Evolutionary conservation across 2,329 filamentous ascomycete genomes (phyloP).

Genomic region (Fragosphaeria purpurea): DNA sequence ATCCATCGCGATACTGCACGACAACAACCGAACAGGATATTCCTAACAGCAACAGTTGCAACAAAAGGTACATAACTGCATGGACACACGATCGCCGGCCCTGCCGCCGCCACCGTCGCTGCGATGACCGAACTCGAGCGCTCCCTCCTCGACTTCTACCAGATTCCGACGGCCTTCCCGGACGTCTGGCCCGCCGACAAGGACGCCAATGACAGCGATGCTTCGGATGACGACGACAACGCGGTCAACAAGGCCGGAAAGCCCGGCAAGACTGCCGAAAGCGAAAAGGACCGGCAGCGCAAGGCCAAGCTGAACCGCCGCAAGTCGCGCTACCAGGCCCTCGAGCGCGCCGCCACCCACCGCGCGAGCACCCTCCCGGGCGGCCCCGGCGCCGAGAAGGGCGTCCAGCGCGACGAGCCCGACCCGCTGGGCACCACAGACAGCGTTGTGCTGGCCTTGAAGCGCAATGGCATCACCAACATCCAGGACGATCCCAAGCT

Average conservation of each 20-base stretch:
- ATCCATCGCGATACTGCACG: no score
- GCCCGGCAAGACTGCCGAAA: background rate
- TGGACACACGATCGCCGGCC: background rate
- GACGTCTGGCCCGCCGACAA: slow-evolving; percentile 79
- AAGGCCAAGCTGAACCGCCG: slow-evolving; percentile 46
- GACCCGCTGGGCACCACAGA: slow-evolving; percentile 84
- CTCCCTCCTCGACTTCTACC: slow-evolving; percentile 80
- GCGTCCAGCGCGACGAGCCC: slow-evolving; percentile 78
- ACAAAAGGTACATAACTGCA: no score
- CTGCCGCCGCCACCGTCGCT: slow-evolving; percentile 10
- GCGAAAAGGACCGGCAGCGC: slow-evolving; percentile 40
- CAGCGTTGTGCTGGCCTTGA: slow-evolving; percentile 74
- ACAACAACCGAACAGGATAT: no score
- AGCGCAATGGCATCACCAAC: slow-evolving; percentile 59
- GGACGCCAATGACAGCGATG: slow-evolving; percentile 51
- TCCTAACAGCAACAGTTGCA: no score
- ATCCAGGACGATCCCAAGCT: slow-evolving; percentile 74
- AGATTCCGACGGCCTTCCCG: slow-evolving; percentile 68
- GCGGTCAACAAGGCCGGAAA: no score
- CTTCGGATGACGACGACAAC: slow-evolving; percentile 49
- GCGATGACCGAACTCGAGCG: slow-evolving; percentile 62
- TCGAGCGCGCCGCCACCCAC: slow-evolving; percentile 65
- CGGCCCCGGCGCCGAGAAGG: slow-evolving; percentile 49
- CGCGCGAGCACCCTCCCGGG: slow-evolving; percentile 57
- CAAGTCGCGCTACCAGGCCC: slow-evolving; percentile 73